Conservation (phyloP, 306 rosid genomes). For the Medicago arabica region DNA sequence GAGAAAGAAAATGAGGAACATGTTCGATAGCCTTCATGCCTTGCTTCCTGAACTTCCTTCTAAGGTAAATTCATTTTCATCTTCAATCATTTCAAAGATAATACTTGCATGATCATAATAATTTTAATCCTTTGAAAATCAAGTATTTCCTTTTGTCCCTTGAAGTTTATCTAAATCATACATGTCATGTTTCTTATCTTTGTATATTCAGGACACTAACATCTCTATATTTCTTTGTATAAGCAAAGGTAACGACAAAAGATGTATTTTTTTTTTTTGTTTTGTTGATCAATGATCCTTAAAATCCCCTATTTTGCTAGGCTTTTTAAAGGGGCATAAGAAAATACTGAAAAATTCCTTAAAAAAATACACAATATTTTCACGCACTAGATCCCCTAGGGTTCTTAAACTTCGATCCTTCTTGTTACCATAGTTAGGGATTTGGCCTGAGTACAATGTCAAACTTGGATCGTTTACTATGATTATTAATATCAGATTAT, state of each 20-base stretch:
- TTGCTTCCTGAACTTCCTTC: conserved; percentile 81
- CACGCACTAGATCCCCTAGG: background rate
- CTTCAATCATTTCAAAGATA: background rate
- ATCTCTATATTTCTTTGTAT: background rate
- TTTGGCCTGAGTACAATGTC: background rate
- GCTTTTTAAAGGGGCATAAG: background rate
- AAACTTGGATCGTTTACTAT: background rate
- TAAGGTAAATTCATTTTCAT: conserved; percentile 57
- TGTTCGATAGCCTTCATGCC: conserved; percentile 76
- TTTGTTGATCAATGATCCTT: too few species aligned
- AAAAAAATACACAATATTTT: background rate
- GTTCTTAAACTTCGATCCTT: background rate
- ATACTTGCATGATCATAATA: background rate
- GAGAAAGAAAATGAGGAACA: conserved; percentile 83
- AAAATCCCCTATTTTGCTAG: too few species aligned
- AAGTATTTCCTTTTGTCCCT: background rate
- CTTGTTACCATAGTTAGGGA: background rate
- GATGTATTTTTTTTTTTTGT: background rate
- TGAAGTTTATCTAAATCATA: background rate
- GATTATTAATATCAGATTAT: background rate
- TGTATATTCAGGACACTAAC: background rate
- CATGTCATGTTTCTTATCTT: background rate
- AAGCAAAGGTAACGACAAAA: background rate
- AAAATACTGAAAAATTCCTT: background rate
- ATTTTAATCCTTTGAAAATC: background rate